Conservation (phyloP, 352 stramenopile genomes). For the Saprolegnia parasitica region DNA sequence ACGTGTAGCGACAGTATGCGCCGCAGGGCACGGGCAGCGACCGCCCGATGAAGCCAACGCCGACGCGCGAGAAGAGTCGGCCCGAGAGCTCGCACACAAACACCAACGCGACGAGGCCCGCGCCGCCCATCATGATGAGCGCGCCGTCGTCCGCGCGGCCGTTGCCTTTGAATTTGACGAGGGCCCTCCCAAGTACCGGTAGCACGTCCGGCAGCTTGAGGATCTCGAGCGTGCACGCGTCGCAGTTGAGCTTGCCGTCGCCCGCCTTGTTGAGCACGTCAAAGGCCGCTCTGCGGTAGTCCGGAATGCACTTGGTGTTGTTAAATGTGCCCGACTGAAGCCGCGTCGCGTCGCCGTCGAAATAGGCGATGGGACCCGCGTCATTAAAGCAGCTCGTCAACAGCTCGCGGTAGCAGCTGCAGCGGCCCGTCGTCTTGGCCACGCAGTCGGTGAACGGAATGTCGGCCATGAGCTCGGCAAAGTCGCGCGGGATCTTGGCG, state of each 20-base stretch:
- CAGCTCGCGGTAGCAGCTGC: conserved; percentile 17
- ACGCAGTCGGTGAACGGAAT: conserved; percentile 9
- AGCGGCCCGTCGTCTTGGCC: neutral
- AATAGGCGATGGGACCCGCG: conserved; percentile 16
- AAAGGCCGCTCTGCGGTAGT: conserved; percentile 22
- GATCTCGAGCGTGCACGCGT: conserved; percentile 30
- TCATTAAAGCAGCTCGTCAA: conserved; percentile 21
- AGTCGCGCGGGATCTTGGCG: conserved; percentile 15
- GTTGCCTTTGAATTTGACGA: conserved; percentile 41
- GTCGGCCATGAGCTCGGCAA: conserved; percentile 15
- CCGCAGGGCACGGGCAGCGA: conserved; percentile 57
- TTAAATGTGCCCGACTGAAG: conserved; percentile 19
- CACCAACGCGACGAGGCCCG: conserved; percentile 53
- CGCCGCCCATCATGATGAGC: conserved; percentile 49
- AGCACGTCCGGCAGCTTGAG: conserved; percentile 19
- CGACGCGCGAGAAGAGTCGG: conserved; percentile 53
- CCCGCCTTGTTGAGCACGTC: conserved; percentile 27
- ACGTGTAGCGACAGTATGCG: conserved; percentile 45
- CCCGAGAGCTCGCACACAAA: conserved; percentile 66
- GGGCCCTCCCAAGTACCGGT: neutral
- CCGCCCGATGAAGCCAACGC: conserved; percentile 56
- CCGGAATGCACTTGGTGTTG: conserved; percentile 30
- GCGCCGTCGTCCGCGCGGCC: conserved; percentile 58
- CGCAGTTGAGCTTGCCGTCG: conserved; percentile 30
- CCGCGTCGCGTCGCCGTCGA: neutral